A percentile compares a stretch with the other conserved stretches of the same genome.
phyloP scores from a whole-genome alignment of 148 eudicot species.

The Cornus controversa region DNA sequence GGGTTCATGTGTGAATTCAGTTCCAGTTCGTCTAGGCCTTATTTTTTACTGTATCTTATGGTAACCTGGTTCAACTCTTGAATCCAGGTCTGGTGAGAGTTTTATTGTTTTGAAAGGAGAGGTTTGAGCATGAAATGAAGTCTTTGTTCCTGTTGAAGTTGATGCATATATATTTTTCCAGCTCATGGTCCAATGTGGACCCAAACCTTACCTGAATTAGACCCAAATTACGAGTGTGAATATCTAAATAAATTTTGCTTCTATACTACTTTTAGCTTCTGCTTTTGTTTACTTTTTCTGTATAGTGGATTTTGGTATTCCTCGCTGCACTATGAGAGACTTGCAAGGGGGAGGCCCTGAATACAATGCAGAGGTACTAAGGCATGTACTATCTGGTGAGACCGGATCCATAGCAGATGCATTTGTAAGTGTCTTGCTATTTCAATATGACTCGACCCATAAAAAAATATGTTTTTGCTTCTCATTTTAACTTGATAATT shows the following conservation, averaged over 20 bases:
- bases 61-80: neutral
- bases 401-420: constrained; percentile 82
- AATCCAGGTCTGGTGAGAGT: neutral
- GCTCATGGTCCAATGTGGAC: neutral
- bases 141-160: neutral
- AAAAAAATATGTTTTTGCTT: neutral
- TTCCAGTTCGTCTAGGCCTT: neutral
- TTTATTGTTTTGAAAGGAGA: neutral
- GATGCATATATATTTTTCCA: neutral
- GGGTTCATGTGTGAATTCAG: neutral
- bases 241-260: neutral
- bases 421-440: constrained; percentile 50
- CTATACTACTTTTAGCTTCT: neutral
- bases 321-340: constrained; percentile 67
- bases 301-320: constrained; percentile 80
- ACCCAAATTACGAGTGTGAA: neutral
- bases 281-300: neutral
- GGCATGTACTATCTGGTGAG: constrained; percentile 70
- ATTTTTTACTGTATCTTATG: neutral
- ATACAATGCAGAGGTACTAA: constrained; percentile 70
- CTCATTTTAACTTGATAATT: neutral
- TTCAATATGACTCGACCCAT: neutral
- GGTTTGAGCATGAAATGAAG: too few relatives aligned
- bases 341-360: constrained; percentile 73
- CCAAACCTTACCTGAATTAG: neutral